phyloP scores from a whole-genome alignment of 1,284 basidiomycete genomes.

The Inonotus hispidus region DNA sequence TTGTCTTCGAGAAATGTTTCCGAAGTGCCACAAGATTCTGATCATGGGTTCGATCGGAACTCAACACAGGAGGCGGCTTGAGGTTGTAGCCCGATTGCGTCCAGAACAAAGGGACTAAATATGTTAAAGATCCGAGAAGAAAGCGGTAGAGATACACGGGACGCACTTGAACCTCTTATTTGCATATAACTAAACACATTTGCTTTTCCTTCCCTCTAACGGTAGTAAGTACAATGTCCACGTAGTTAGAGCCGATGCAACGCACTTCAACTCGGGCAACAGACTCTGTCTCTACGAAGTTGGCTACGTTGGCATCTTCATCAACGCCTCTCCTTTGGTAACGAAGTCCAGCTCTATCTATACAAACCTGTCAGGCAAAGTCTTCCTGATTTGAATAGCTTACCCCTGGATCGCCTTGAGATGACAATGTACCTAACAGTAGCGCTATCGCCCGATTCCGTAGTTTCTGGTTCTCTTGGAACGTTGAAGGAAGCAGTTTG shows the following conservation, averaged over 20 bases:
- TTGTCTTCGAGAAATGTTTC: conserved; percentile 70
- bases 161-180: conserved; percentile 80
- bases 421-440: conserved; percentile 65
- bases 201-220: conserved; percentile 57
- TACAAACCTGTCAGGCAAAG: neutral
- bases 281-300: conserved; percentile 93
- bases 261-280: conserved; percentile 72
- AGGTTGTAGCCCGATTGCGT: conserved; percentile 78
- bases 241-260: neutral
- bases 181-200: conserved; percentile 88
- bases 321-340: conserved; percentile 96
- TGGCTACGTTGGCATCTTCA: conserved; percentile 76
- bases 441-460: conserved; percentile 39
- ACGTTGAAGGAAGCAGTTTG: conserved; percentile 65
- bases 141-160: neutral
- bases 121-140: conserved; percentile 3
- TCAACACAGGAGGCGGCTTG: conserved; percentile 83
- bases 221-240: conserved; percentile 20
- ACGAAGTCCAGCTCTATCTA: conserved; percentile 84
- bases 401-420: conserved; percentile 75
- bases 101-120: conserved; percentile 85
- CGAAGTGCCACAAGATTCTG: conserved; percentile 70
- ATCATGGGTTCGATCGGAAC: conserved; percentile 63
- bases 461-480: conserved; percentile 45
- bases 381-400: neutral